Evolutionary conservation across 352 stramenopile genomes (phyloP), one percentile per base, ranked within the genome.

Genomic region (Phytopythium vexans): DNA sequence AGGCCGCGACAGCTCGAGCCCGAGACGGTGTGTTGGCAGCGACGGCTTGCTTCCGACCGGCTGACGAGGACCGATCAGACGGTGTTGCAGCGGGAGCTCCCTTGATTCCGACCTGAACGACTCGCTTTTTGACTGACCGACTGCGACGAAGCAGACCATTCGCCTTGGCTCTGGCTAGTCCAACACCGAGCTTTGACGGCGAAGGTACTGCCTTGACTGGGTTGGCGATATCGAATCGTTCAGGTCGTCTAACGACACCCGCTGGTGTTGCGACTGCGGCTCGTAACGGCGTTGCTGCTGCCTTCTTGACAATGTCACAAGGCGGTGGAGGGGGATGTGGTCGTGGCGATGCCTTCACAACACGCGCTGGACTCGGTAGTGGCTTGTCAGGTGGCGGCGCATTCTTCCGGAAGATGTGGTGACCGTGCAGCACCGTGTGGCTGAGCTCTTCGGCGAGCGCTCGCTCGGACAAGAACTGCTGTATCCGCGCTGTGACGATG

Each of bases 351-450:
- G 39, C 14, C 15, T 37, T 39, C 10, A 34, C 36, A 33, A n/a
- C 36, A 9, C 12, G 36, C 14, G 44, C 3, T 15, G 32, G 15
- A 9, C 2, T 10, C 11, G 34, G 11, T 16, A n/a, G 33, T 35
- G 47, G 43, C 34, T 36, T 27, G 8, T 38, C 11, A 6, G 38
- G 32, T 1, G 38, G 1, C 43, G 45, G 41, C 7, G 21, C 33
- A 6, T 71, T 64, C 54, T 81, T 75, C 12, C 60, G 60, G 51
- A 91, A 86, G 6, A 92, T 75, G 52, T 89, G 61, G 41, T 89
- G 70, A 12, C 81, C 81, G 52, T 92, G 81, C 1, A 89, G 62
- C 32, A 89, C 74, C 12, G 81, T 89, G 64, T 89, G 81, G 40
- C 66, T 81, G 27, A 92, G 54, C 41, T 85, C 81, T n/a, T 81